Base-by-base conservation (phyloP, 2,329 filamentous ascomycete species). In the Metarhizium guizhouense region DNA sequence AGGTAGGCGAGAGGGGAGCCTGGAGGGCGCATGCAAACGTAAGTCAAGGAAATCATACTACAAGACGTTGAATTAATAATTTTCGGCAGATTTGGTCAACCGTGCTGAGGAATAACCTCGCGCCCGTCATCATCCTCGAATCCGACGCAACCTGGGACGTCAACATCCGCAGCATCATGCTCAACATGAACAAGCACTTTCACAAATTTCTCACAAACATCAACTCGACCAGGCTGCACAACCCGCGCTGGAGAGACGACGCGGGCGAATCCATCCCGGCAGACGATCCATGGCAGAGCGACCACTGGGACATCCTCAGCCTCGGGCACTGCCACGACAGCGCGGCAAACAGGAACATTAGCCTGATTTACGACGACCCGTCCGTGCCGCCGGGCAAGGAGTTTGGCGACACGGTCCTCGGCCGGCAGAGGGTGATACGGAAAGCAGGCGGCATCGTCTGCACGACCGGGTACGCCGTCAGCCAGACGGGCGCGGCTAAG, bases 1-100 rank as follows among this genome's bases (percentile, higher is more conserved):
- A 60, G 30, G 53, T 36, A n/a, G 55, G 56, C 4, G 62, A 67
- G 47, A 64, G 60, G 36, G 64, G 60, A 5, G 62, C 61, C 55
- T 67, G 60, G 59, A 55, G 65, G 36, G 63, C 65, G 4, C 65
- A 67, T 51, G 64, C 64, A 4, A 67, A 67, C 43, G 63, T 65
- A 56, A 32, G 57, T 56, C 11, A 20, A 4, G 25, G 25, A 25
- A 25, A 25, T 4, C 4, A 25, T 25, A 25, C 25, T 25, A 25
- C 25, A 25, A 25, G 25, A 4, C 25, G 25, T 25, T 4, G 3
- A 25, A n/a, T 8, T 25, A 25, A 8, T 7, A 8, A 16, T 18
- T 3, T 16, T 29, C n/a, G 43, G 11, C 47, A 67, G 64, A 60
- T 67, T 40, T 68, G 65, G 65, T 54, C 56, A 30, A 56, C 63